A percentile compares a stretch with the other conserved stretches of the same genome.
phyloP scores from a whole-genome alignment of 2,329 filamentous ascomycete species.

The Diaporthe batatas region DNA sequence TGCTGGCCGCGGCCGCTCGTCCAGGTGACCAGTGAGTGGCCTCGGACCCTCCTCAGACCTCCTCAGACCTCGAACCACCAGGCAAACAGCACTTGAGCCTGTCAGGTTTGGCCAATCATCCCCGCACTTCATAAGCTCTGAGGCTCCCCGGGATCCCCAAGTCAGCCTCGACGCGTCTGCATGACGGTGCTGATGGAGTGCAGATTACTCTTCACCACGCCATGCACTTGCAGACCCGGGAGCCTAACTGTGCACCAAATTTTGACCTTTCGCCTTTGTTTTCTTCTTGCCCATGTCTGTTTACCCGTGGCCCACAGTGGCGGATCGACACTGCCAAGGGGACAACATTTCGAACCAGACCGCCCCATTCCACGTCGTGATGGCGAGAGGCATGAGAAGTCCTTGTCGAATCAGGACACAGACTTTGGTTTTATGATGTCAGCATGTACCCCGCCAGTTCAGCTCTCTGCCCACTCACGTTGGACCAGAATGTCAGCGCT shows the following conservation, averaged over 20 bases:
- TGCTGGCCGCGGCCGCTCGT: conserved; percentile 8
- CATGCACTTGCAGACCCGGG: background rate
- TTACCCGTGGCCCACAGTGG: background rate
- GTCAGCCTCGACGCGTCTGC: conserved; percentile 25
- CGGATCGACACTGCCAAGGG: background rate
- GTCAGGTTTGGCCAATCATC: background rate
- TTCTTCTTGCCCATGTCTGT: background rate
- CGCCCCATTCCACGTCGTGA: conserved; percentile 15
- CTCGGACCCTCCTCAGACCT: conserved; percentile 8
- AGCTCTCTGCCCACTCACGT: conserved; percentile 31
- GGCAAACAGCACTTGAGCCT: background rate
- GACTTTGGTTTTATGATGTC: conserved; percentile 36
- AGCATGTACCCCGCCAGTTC: conserved; percentile 20
- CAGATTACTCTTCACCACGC: background rate
- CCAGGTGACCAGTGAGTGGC: conserved; percentile 11
- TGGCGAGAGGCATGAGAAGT: background rate
- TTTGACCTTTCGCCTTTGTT: background rate
- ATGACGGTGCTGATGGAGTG: background rate
- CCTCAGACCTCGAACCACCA: conserved; percentile 15
- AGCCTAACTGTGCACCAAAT: background rate
- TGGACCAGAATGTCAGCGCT: conserved; percentile 35
- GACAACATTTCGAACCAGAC: background rate
- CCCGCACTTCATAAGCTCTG: conserved; percentile 13
- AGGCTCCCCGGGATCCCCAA: conserved; percentile 20
- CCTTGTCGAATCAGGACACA: conserved; percentile 27